Base-by-base conservation (phyloP, 176 grass and related monocot species). In the Cocos nucifera region DNA sequence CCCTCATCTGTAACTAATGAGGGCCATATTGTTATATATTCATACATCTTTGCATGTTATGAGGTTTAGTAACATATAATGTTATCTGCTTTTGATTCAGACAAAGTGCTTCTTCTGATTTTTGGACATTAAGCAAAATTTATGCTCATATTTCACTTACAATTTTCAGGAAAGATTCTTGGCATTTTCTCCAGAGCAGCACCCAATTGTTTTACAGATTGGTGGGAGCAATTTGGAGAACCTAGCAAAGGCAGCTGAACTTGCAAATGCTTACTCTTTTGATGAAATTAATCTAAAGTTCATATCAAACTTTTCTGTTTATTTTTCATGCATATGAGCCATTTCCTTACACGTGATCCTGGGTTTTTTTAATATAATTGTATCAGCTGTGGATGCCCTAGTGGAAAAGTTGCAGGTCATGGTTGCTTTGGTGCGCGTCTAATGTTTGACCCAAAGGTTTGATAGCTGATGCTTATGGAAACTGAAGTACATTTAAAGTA, bases 241-340 rank as follows among this genome's bases (percentile, higher is more conserved):
- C 73, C 76, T 95, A 54, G 70, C 83, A 6, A 95, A 89, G 61
- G 90, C 86, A 63, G 78, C 90, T 74, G 74, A 95, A 77, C 70
- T 95, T 72, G 90, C 90, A 77, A 95, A 69, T 71, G 51, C 69
- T 68, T 95, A 95, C 81, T 81, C 79, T 61, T 95, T 89, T 26
- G 86, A 95, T 61, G 90, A 84, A 70, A 87, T 95, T 62, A 95
- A 95, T 77, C 80, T 95, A 59, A 95, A 95, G 90, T 89, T 86
- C 52, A 66, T 9, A 32, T 57, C 39, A 23, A 74, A 20, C 24
- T 53, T 50, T 32, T 69, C 19, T 8, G 7, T 51, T 61, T 57
- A 1, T 17, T 61, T 75, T 50, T 75, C 58, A 15, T 62, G 12
- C 9, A 2, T 44, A 12, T 12, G 35, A 44, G 14, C 35, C 25